These are phyloP conservation scores for Corinectria fuckeliana DNA, from an alignment of 2,329 filamentous ascomycete species.

Conservation along the genomic window DNA sequence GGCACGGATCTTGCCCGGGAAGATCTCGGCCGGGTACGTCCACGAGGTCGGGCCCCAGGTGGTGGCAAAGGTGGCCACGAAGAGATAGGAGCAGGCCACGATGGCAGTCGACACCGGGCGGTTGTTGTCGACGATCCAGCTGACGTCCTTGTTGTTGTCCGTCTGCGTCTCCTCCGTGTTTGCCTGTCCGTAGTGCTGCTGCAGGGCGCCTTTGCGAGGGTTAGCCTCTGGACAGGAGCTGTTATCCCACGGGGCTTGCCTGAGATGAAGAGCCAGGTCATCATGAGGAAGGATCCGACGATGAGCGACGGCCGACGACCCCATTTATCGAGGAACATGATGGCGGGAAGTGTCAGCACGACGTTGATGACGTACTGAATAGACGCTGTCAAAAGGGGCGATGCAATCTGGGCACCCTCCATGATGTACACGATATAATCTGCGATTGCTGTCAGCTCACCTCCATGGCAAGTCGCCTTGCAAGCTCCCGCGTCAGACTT, in stretches of 20 bases:
- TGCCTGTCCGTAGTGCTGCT: constrained; percentile 63
- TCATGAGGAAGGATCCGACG: constrained; percentile 63
- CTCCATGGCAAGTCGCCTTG: no score
- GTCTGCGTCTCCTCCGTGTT: constrained; percentile 49
- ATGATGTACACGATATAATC: constrained; percentile 67
- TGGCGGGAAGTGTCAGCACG: constrained; percentile 63
- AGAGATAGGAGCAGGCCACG: constrained; percentile 67
- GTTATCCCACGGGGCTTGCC: constrained; percentile 43
- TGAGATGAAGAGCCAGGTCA: constrained; percentile 67
- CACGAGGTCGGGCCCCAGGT: constrained; percentile 54
- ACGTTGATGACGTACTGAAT: constrained; percentile 72
- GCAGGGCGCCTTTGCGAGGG: constrained; percentile 52
- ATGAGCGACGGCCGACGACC: constrained; percentile 65
- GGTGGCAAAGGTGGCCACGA: constrained; percentile 55
- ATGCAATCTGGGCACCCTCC: constrained; percentile 61
- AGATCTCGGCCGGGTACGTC: constrained; percentile 57
- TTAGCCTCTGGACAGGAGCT: not conserved
- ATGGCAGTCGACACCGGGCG: constrained; percentile 65
- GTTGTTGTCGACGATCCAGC: constrained; percentile 63
- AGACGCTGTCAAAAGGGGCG: constrained; percentile 63
- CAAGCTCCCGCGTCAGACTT: constrained; percentile 16
- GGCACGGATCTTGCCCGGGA: constrained; percentile 49
- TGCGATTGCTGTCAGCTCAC: constrained; percentile 22
- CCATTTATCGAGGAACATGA: constrained; percentile 64
- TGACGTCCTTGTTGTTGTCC: constrained; percentile 54